phyloP scores from a whole-genome alignment of 148 eudicot species.

The Chenopodium quinoa region DNA sequence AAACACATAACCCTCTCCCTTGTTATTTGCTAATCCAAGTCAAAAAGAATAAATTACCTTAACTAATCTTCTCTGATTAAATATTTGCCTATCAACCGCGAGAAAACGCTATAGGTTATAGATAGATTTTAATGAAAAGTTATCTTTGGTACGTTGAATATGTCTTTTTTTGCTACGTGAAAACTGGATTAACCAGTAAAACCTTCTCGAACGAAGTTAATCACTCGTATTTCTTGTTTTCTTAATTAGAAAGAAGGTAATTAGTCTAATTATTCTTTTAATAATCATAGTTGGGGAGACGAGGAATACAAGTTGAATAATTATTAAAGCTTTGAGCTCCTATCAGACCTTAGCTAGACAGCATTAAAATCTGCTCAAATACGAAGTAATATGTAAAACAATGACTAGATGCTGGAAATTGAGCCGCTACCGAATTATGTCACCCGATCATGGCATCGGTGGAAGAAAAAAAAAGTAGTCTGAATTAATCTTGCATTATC shows the following conservation, averaged over 20 bases:
- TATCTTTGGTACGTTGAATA: conserved; percentile 13
- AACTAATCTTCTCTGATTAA: not conserved
- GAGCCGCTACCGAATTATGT: too few relatives aligned
- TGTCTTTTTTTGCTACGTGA: conserved; percentile 5
- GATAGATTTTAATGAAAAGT: not conserved
- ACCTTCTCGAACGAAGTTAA: conserved; percentile 1
- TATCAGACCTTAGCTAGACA: too few relatives aligned
- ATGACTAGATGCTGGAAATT: too few relatives aligned
- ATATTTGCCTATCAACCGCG: conserved; percentile 17
- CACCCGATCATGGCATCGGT: too few relatives aligned
- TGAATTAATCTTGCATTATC: too few relatives aligned
- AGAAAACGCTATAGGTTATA: not conserved
- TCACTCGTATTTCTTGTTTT: not conserved
- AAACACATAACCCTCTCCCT: conserved; percentile 24
- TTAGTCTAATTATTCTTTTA: not conserved
- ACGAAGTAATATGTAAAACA: too few relatives aligned
- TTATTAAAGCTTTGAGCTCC: too few relatives aligned
- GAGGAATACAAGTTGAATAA: too few relatives aligned
- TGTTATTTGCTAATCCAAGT: conserved; percentile 12
- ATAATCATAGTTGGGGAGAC: too few relatives aligned
- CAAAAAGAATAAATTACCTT: conserved; percentile 24
- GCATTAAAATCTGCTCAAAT: too few relatives aligned
- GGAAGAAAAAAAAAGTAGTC: too few relatives aligned
- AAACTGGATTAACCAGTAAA: conserved; percentile 12
- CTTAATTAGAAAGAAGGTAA: not conserved